Conservation (phyloP, 2,329 filamentous ascomycete species). For the Ophiognomonia clavigignenti-juglandacearum region DNA sequence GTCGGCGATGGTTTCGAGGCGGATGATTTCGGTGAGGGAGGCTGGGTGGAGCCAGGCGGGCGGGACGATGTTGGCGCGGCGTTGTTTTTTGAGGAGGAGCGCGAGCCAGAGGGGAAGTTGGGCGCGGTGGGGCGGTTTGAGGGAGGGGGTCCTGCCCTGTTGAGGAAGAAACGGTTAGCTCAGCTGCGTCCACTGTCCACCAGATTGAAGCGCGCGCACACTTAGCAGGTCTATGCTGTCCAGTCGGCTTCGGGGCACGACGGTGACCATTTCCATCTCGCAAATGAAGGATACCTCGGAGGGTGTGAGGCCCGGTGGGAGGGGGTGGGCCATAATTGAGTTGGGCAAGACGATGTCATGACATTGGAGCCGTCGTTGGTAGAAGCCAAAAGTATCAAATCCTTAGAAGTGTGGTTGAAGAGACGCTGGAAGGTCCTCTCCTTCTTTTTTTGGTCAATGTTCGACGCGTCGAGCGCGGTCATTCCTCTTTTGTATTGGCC, state of each 20-base stretch:
- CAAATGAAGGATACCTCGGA: constrained; percentile 90
- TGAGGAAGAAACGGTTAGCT: neutral
- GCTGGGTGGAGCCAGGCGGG: constrained; percentile 78
- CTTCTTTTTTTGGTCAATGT: neutral
- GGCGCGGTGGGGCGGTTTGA: constrained; percentile 76
- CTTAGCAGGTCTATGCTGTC: constrained; percentile 80
- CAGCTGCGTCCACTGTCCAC: no score
- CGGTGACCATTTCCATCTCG: constrained; percentile 94
- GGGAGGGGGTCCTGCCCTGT: constrained; percentile 70
- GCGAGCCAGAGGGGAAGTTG: constrained; percentile 90
- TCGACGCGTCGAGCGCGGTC: neutral
- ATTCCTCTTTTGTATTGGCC: neutral
- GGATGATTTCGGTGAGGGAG: constrained; percentile 71
- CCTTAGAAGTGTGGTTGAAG: neutral
- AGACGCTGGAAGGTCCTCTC: neutral
- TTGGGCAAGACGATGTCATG: constrained; percentile 6
- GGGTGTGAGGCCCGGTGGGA: constrained; percentile 62
- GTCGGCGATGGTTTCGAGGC: constrained; percentile 71
- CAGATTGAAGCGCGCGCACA: no score
- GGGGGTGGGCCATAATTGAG: constrained; percentile 43
- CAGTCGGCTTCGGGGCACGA: constrained; percentile 85
- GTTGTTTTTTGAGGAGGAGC: constrained; percentile 88
- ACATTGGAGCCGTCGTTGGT: constrained; percentile 1
- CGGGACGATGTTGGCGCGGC: constrained; percentile 85
- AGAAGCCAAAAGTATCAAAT: neutral